Evolutionary conservation across 2,329 filamentous ascomycete species (phyloP).

Genomic region (Sphaerulina populicola): DNA sequence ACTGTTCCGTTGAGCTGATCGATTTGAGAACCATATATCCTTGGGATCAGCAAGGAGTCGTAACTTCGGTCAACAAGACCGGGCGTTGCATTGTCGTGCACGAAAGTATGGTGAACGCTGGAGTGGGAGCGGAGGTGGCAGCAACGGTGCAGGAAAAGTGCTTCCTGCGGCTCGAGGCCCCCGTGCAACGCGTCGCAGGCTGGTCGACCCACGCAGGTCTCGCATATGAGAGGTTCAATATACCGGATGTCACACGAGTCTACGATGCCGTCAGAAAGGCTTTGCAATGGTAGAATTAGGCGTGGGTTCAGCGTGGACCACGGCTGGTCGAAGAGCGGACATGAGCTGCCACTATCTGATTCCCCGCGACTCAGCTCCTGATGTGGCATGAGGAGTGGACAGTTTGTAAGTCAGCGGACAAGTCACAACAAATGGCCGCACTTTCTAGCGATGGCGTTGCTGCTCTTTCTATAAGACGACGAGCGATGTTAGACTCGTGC

Average conservation of each 20-base stretch:
- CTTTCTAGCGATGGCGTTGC: too few species aligned
- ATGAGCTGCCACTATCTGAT: too few species aligned
- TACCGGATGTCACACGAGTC: conserved; percentile 74
- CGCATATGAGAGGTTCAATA: conserved; percentile 60
- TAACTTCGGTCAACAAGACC: conserved; percentile 78
- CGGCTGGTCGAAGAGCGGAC: too few species aligned
- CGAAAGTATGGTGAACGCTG: conserved; percentile 84
- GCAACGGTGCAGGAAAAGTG: conserved; percentile 82
- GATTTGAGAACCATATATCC: conserved; percentile 84
- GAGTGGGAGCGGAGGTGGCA: conserved; percentile 80
- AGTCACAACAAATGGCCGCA: too few species aligned
- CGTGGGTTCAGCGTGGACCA: not conserved
- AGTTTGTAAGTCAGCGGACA: too few species aligned
- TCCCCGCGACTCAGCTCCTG: too few species aligned
- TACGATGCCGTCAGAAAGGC: conserved; percentile 44
- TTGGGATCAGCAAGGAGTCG: conserved; percentile 75
- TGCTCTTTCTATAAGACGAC: too few species aligned
- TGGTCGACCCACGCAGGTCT: conserved; percentile 80
- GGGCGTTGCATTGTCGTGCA: conserved; percentile 82
- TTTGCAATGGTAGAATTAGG: conserved; percentile 36
- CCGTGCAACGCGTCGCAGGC: conserved; percentile 76
- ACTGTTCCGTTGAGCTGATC: conserved; percentile 72
- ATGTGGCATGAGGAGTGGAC: too few species aligned
- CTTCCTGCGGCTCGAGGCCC: conserved; percentile 75
- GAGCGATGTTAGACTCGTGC: too few species aligned